Conservation (phyloP, 1,139 yeast species). For the Yamadazyma buinensis region DNA sequence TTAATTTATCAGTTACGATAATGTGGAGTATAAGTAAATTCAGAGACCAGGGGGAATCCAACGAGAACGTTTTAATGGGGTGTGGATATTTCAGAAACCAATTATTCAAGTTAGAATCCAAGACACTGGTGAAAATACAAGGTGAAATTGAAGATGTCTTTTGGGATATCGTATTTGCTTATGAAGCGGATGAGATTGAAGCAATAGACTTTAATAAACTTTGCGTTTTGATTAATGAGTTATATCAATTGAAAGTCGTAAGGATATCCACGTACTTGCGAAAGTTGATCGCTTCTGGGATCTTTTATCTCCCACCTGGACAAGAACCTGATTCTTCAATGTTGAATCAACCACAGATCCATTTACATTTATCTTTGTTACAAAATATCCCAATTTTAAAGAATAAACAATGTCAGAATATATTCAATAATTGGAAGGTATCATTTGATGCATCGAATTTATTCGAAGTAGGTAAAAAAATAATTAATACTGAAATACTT, state of each 20-base stretch:
- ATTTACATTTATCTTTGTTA: slow-evolving; percentile 47
- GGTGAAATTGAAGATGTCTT: slow-evolving; percentile 47
- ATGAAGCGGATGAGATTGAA: slow-evolving; percentile 27
- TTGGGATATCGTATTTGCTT: slow-evolving; percentile 42
- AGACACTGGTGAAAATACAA: slow-evolving; percentile 24
- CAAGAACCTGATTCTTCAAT: slow-evolving; percentile 7
- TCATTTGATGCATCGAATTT: slow-evolving; percentile 30
- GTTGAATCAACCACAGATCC: slow-evolving; percentile 22
- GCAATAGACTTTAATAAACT: slow-evolving; percentile 28
- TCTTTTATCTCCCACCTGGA: slow-evolving; percentile 50
- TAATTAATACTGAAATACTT: slow-evolving; percentile 23
- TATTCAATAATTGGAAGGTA: slow-evolving; percentile 37
- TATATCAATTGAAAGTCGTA: slow-evolving; percentile 48
- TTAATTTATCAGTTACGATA: slow-evolving; percentile 33
- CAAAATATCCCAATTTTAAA: slow-evolving; percentile 52
- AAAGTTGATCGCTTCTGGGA: slow-evolving; percentile 78
- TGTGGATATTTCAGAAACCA: slow-evolving; percentile 38
- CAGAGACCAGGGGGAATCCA: slow-evolving; percentile 25
- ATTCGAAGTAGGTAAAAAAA: slow-evolving; percentile 27
- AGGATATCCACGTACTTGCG: slow-evolving; percentile 69
- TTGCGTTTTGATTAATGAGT: slow-evolving; percentile 52
- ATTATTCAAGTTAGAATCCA: slow-evolving; percentile 23
- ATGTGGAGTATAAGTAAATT: slow-evolving; percentile 49
- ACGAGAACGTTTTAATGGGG: slow-evolving; percentile 32
- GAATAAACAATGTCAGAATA: slow-evolving; percentile 50